phyloP scores from a whole-genome alignment of 2,329 filamentous ascomycete genomes.

The Neofusicoccum sp. region DNA sequence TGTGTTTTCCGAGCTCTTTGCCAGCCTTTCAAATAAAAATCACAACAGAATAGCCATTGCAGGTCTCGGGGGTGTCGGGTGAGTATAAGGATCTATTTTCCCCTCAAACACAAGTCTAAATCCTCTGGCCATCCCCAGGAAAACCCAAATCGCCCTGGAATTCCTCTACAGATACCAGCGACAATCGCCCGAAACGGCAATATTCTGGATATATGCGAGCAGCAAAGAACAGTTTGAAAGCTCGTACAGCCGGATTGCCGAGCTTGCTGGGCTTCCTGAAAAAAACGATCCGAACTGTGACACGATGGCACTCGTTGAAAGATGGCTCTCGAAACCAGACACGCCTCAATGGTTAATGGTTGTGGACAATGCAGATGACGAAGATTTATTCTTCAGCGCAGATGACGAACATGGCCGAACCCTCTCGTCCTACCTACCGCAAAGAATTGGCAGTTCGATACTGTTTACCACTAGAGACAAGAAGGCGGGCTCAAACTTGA shows the following conservation, averaged over 20 bases:
- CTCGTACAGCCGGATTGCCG: background rate
- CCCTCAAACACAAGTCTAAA: too few species aligned
- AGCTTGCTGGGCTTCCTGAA: background rate
- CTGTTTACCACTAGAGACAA: background rate
- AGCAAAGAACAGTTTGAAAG: background rate
- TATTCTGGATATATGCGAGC: background rate
- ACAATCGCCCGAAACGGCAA: background rate
- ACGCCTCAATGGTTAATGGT: background rate
- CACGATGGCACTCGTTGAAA: background rate
- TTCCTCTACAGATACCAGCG: background rate
- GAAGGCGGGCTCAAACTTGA: background rate
- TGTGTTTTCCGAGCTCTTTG: background rate
- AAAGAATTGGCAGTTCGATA: background rate
- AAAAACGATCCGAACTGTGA: background rate
- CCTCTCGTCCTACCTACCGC: background rate
- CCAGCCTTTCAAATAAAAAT: background rate
- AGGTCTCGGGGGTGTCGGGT: slow-evolving; percentile 28
- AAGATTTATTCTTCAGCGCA: background rate
- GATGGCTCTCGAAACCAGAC: background rate
- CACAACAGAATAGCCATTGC: slow-evolving; percentile 25
- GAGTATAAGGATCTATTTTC: background rate
- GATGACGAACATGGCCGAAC: background rate
- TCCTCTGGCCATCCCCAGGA: background rate
- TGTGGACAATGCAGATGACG: background rate
- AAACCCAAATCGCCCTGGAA: background rate